A percentile compares a stretch with the other conserved stretches of the same genome.
These are phyloP conservation scores for Botryotinia narcissicola DNA, from an alignment of 2,329 filamentous ascomycete species.

Conservation along the genomic window DNA sequence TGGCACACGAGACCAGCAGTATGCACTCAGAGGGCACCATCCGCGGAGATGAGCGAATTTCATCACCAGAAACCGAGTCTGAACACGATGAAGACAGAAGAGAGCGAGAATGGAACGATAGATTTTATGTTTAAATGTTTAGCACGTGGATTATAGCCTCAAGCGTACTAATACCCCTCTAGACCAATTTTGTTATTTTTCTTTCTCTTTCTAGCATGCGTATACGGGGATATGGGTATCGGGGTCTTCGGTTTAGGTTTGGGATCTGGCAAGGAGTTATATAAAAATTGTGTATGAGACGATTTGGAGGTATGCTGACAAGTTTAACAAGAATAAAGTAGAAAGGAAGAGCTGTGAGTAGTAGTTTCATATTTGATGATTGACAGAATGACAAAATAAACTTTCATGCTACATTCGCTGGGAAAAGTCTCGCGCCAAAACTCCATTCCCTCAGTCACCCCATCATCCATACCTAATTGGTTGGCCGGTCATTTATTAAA, in stretches of 20 bases:
- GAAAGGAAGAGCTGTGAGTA: neutral
- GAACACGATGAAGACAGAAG: neutral
- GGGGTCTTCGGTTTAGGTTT: neutral
- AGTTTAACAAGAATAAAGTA: neutral
- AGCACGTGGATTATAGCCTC: neutral
- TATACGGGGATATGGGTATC: neutral
- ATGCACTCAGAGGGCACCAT: constrained; percentile 13
- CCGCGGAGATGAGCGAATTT: constrained; percentile 10
- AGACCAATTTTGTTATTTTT: constrained; percentile 4
- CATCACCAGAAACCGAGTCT: neutral
- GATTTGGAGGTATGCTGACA: constrained; percentile 11
- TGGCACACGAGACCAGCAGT: constrained; percentile 5
- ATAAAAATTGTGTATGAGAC: constrained; percentile 19
- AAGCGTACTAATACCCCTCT: constrained; percentile 24
- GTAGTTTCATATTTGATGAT: constrained; percentile 16
- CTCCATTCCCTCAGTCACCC: constrained; percentile 1
- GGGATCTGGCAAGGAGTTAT: constrained; percentile 17
- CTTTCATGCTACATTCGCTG: constrained; percentile 10
- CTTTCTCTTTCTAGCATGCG: neutral
- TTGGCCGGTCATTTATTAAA: constrained; percentile 6
- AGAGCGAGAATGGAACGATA: constrained; percentile 5
- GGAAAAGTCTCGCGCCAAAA: constrained; percentile 11
- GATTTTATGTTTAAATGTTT: constrained; percentile 17
- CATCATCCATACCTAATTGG: neutral
- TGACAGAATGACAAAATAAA: constrained; percentile 18